phyloP scores from a whole-genome alignment of 495 filamentous ascomycete species.

The Patellaria atrata region DNA sequence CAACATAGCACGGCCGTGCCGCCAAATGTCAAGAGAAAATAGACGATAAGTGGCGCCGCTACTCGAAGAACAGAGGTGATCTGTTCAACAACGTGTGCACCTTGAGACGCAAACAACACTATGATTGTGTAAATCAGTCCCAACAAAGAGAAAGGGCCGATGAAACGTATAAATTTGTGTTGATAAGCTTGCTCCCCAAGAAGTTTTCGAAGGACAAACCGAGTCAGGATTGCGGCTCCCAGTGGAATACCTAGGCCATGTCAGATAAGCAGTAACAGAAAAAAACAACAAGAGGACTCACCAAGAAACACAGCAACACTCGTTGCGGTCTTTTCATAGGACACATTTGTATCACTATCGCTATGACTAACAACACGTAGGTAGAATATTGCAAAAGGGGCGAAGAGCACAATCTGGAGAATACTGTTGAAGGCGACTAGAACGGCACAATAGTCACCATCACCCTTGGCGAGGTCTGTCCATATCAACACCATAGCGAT shows the following conservation, averaged over 20 bases:
- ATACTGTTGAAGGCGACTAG: slow-evolving; percentile 29
- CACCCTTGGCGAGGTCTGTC: slow-evolving; percentile 27
- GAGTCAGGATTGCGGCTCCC: slow-evolving; percentile 24
- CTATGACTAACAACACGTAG: slow-evolving; percentile 23
- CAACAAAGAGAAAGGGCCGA: slow-evolving; percentile 25
- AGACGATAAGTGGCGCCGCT: slow-evolving; percentile 27
- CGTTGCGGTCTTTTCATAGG: slow-evolving; percentile 22
- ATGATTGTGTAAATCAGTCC: slow-evolving; percentile 29
- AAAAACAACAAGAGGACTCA: not conserved
- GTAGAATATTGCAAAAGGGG: slow-evolving; percentile 28
- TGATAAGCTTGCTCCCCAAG: slow-evolving; percentile 24
- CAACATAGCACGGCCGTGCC: slow-evolving; percentile 22
- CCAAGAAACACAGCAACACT: slow-evolving; percentile 27
- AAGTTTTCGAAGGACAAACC: slow-evolving; percentile 16
- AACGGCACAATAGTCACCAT: slow-evolving; percentile 28
- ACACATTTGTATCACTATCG: slow-evolving; percentile 9
- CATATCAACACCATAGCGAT: slow-evolving; percentile 31
- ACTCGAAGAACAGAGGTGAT: slow-evolving; percentile 28
- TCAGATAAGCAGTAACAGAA: not conserved
- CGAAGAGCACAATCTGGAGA: slow-evolving; percentile 28
- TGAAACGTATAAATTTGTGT: slow-evolving; percentile 23
- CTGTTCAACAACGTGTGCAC: slow-evolving; percentile 24
- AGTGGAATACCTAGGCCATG: slow-evolving; percentile 24
- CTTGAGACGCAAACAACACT: slow-evolving; percentile 27
- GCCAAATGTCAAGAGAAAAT: slow-evolving; percentile 27